Evolutionary conservation across 768 basidiomycete genomes (phyloP).

Genomic region (Tulasnella sp.): DNA sequence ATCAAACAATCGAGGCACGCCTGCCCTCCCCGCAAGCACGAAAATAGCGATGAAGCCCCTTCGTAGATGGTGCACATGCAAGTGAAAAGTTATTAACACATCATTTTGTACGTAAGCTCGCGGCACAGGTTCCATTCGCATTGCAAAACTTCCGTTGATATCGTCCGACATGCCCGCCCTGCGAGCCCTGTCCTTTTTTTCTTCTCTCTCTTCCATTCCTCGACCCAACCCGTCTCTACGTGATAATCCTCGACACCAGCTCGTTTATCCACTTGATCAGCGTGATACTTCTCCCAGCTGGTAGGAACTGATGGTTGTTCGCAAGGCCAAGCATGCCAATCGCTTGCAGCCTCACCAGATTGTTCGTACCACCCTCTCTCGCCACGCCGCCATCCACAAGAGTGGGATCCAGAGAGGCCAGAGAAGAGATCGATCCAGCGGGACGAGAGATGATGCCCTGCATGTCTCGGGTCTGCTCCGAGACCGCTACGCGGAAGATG

Average conservation of each 20-base stretch:
- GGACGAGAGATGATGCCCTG: constrained; percentile 28
- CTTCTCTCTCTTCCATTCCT: no score
- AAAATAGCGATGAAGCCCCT: no score
- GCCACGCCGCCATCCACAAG: constrained; percentile 43
- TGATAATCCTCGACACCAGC: constrained; percentile 29
- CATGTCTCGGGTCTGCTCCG: constrained; percentile 32
- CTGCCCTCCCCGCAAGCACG: no score
- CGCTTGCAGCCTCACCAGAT: constrained; percentile 52
- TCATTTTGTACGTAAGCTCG: no score
- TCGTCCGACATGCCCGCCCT: no score
- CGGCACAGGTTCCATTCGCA: no score
- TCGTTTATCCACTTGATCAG: constrained; percentile 69
- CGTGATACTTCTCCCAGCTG: constrained; percentile 36
- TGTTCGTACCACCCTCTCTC: constrained; percentile 43
- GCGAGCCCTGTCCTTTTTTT: no score
- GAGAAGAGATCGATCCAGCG: neutral
- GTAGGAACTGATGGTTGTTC: constrained; percentile 60
- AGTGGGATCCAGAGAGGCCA: neutral
- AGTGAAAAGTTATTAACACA: no score
- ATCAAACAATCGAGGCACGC: no score
- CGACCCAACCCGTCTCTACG: no score
- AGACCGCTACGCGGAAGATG: constrained; percentile 58
- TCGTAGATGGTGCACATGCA: no score
- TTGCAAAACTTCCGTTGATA: no score
- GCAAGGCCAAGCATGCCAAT: constrained; percentile 63